Percentiles rank a stretch among this genome's conserved stretches.
Evolutionary conservation across 1,284 basidiomycete species (phyloP).

Genomic region (Pisolithus thermaeus): DNA sequence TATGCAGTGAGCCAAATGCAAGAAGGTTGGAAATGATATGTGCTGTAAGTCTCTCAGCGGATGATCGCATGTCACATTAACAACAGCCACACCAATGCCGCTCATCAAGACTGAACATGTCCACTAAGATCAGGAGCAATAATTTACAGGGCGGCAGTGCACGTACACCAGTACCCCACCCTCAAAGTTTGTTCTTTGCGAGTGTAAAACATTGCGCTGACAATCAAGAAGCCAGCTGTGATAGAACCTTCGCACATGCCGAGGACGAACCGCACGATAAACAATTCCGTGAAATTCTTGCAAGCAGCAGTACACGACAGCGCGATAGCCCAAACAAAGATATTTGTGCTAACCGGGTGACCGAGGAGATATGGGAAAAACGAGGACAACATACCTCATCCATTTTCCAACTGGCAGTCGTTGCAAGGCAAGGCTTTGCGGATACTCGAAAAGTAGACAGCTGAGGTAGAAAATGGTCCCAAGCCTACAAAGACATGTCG

Average conservation of each 20-base stretch:
- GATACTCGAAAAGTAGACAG: slow-evolving; percentile 60
- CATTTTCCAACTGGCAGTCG: slow-evolving; percentile 68
- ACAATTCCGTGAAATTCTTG: slow-evolving; percentile 61
- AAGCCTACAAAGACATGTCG: slow-evolving; percentile 35
- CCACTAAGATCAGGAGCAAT: slow-evolving; percentile 1
- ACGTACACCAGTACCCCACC: slow-evolving; percentile 73
- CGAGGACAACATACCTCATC: slow-evolving; percentile 49
- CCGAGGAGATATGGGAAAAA: neutral
- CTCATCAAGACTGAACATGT: slow-evolving; percentile 41
- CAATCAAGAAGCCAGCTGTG: slow-evolving; percentile 69
- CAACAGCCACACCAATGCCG: slow-evolving; percentile 34
- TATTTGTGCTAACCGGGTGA: slow-evolving; percentile 43
- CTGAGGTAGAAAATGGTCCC: slow-evolving; percentile 61
- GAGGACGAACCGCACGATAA: slow-evolving; percentile 56
- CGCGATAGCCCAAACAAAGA: slow-evolving; percentile 59
- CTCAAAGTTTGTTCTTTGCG: slow-evolving; percentile 61
- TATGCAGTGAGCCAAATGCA: slow-evolving; percentile 59
- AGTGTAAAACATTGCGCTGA: slow-evolving; percentile 73
- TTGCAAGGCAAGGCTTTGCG: slow-evolving; percentile 66
- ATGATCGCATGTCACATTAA: neutral
- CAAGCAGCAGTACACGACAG: slow-evolving; percentile 65
- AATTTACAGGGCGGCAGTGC: neutral
- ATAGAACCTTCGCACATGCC: slow-evolving; percentile 73
- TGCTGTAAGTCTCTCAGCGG: slow-evolving; percentile 21
- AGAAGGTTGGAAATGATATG: slow-evolving; percentile 65